Evolutionary conservation across 179 eudicot genomes (phyloP).

Genomic region (Beta lomatogona): DNA sequence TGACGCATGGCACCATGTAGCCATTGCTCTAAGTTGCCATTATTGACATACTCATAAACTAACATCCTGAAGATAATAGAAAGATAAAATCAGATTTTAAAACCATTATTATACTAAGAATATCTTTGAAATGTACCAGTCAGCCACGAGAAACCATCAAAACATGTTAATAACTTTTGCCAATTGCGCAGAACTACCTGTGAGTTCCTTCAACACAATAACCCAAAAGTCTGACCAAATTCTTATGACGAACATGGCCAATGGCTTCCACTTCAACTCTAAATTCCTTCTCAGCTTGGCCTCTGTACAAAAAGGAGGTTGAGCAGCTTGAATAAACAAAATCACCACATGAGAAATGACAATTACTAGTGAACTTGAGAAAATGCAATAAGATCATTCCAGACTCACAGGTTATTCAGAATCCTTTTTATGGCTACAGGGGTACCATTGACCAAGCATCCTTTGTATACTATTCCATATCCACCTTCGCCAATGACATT

Average conservation of each 20-base stretch:
- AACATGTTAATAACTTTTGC: background rate
- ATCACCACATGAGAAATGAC: background rate
- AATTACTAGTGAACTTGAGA: conserved; percentile 9
- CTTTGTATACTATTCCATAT: conserved; percentile 89
- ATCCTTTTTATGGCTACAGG: conserved; percentile 90
- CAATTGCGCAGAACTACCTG: conserved; percentile 47
- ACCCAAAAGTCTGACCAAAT: conserved; percentile 87
- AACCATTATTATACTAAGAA: background rate
- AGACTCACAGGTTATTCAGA: conserved; percentile 84
- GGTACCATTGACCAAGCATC: conserved; percentile 73
- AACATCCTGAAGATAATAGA: conserved; percentile 65
- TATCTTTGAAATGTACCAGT: background rate
- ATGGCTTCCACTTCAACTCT: conserved; percentile 97
- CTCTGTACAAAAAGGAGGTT: conserved; percentile 44
- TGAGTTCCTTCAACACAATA: conserved; percentile 97
- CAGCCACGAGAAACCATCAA: background rate
- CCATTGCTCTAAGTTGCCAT: conserved; percentile 98
- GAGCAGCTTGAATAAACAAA: conserved; percentile 27
- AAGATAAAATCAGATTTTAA: conserved; percentile 15
- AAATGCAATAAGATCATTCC: conserved; percentile 12
- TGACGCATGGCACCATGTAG: conserved; percentile 98
- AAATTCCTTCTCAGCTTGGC: conserved; percentile 98
- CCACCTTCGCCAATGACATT: conserved; percentile 97
- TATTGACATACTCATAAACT: conserved; percentile 92
- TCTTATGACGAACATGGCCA: conserved; percentile 95